A percentile compares a stretch with the other conserved stretches of the same genome.
Evolutionary conservation across 768 basidiomycete species (phyloP).

Genomic region (Punctularia strigosozonata): DNA sequence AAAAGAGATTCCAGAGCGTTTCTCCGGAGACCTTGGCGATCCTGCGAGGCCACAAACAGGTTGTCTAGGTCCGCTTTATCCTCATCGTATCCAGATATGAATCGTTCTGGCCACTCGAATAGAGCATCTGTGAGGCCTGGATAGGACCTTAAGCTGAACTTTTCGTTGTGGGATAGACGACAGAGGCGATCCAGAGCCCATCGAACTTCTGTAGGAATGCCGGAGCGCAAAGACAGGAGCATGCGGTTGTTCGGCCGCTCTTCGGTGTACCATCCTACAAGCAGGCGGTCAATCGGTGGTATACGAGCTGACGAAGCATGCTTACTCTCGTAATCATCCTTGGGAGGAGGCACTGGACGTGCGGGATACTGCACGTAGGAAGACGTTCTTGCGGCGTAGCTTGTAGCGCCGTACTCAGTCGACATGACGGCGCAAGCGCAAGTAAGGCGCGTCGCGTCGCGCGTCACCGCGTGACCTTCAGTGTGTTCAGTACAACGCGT

Average conservation of each 20-base stretch:
- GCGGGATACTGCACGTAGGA: constrained; percentile 7
- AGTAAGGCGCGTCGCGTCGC: no score
- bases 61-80: constrained; percentile 6
- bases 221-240: constrained; percentile 80
- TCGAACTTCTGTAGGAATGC: constrained; percentile 68
- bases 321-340: constrained; percentile 72
- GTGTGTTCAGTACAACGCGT: no score
- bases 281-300: constrained; percentile 1
- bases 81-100: constrained; percentile 28
- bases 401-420: no score
- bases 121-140: constrained; percentile 77
- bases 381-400: no score
- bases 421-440: no score
- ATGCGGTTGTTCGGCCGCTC: constrained; percentile 67
- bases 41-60: constrained; percentile 46
- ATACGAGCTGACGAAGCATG: constrained; percentile 1
- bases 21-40: constrained; percentile 41
- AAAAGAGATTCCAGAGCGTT: constrained; percentile 82
- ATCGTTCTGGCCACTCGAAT: constrained; percentile 86
- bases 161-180: constrained; percentile 68
- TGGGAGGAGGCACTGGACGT: constrained; percentile 29
- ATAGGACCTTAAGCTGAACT: constrained; percentile 58
- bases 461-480: no score
- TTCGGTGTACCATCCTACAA: constrained; percentile 79
- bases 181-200: constrained; percentile 87